phyloP scores from a whole-genome alignment of 129 eudicot genomes.

The Helianthus tuberosus region DNA sequence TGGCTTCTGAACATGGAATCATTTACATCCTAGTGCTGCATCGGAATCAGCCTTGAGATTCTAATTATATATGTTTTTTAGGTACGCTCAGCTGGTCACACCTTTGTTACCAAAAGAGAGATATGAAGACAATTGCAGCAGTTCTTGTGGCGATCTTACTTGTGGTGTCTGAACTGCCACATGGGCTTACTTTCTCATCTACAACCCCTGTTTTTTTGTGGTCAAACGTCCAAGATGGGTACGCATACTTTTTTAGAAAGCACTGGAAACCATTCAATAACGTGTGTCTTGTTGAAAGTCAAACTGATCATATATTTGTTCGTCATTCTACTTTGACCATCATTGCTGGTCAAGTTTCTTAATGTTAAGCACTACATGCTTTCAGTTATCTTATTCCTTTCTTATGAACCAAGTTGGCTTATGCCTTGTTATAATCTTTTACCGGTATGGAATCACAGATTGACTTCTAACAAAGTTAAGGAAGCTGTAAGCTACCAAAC shows the following conservation, averaged over 20 bases:
- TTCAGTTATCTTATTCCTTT: background rate
- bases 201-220: conserved; percentile 76
- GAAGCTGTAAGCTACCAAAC: conserved; percentile 81
- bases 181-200: conserved; percentile 47
- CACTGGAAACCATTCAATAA: background rate
- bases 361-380: conserved; percentile 3
- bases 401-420: background rate
- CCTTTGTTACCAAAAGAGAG: conserved; percentile 30
- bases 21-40: conserved; percentile 17
- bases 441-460: conserved; percentile 31
- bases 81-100: conserved; percentile 22
- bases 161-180: conserved; percentile 51
- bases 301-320: background rate
- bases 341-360: conserved; percentile 2
- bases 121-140: conserved; percentile 45
- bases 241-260: conserved; percentile 15
- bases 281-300: background rate
- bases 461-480: conserved; percentile 38
- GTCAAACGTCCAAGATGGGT: conserved; percentile 67
- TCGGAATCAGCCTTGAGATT: conserved; percentile 4
- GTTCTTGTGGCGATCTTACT: conserved; percentile 43
- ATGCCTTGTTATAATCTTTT: conserved; percentile 4
- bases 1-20: conserved; percentile 16
- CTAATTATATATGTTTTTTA: conserved; percentile 17
- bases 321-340: background rate